Percentiles rank a stretch among this genome's conserved stretches.
These are phyloP conservation scores for Aphanoascus verrucosus DNA, from an alignment of 2,329 filamentous ascomycete species.

Conservation along the genomic window DNA sequence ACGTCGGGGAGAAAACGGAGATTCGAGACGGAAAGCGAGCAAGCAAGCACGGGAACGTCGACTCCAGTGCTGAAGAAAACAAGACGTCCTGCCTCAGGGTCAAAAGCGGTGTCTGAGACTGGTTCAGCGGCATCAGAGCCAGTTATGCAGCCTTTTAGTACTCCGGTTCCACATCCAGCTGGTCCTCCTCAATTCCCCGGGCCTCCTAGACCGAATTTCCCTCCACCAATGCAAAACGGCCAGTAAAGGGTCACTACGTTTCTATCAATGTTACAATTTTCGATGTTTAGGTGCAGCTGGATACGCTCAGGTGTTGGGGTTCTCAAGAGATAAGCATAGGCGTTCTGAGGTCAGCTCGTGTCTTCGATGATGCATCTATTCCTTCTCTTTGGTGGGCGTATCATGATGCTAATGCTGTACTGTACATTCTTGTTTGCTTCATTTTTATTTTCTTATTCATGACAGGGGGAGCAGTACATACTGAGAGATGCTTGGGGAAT, in stretches of 20 bases:
- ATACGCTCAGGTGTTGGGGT: not conserved
- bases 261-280: not conserved
- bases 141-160: not conserved
- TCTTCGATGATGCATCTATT: not conserved
- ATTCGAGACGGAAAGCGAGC: not conserved
- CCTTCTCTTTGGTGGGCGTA: constrained; percentile 6
- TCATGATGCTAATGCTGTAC: not conserved
- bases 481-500: not conserved
- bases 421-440: not conserved
- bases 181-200: not conserved
- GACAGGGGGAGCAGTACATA: not conserved
- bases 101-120: not conserved
- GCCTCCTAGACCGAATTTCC: not conserved
- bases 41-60: not conserved
- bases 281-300: constrained; percentile 3
- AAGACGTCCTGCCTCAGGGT: constrained; percentile 8
- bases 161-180: not conserved
- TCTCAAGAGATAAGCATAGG: not conserved
- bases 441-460: not conserved
- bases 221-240: constrained; percentile 1
- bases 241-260: not conserved
- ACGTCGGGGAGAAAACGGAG: constrained; percentile 11
- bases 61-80: constrained; percentile 4
- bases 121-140: not conserved
- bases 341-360: not conserved